Conservation (phyloP, 495 filamentous ascomycete species). For the Neurospora pannonica region DNA sequence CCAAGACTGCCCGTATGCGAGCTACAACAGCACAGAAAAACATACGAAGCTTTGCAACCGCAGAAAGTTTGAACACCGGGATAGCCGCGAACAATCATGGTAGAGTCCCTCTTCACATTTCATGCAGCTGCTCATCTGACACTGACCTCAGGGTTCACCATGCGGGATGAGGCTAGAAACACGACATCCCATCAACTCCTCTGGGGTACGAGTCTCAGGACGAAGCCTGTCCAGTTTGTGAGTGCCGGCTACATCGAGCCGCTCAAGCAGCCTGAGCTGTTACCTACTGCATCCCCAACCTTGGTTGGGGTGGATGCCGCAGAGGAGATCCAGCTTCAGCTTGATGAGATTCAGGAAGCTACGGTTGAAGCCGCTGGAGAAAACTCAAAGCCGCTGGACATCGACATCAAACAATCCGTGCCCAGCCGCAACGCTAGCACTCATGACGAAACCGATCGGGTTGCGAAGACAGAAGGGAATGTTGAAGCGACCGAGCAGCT, state of each 20-base stretch:
- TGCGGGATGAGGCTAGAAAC: conserved; percentile 70
- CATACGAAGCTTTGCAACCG: neutral
- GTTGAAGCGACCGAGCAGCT: neutral
- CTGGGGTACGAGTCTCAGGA: conserved; percentile 33
- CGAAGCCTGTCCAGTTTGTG: conserved; percentile 60
- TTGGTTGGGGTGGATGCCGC: neutral
- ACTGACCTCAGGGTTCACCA: conserved; percentile 40
- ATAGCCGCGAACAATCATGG: conserved; percentile 2
- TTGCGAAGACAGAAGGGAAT: neutral
- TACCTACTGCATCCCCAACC: neutral
- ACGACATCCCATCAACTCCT: conserved; percentile 50
- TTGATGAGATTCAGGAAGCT: neutral
- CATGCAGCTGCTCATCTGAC: neutral
- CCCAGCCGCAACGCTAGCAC: neutral
- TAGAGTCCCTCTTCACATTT: neutral
- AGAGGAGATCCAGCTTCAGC: neutral
- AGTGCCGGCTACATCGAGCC: conserved; percentile 56
- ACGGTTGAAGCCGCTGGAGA: neutral
- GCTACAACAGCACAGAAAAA: neutral
- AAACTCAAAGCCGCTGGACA: neutral
- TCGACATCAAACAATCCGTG: neutral
- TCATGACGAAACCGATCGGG: neutral
- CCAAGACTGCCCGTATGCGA: conserved; percentile 3
- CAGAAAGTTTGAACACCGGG: neutral
- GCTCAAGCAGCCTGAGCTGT: conserved; percentile 18